Base-by-base conservation (phyloP, 1,284 basidiomycete species). In the Microbotryomycetes sp. region DNA sequence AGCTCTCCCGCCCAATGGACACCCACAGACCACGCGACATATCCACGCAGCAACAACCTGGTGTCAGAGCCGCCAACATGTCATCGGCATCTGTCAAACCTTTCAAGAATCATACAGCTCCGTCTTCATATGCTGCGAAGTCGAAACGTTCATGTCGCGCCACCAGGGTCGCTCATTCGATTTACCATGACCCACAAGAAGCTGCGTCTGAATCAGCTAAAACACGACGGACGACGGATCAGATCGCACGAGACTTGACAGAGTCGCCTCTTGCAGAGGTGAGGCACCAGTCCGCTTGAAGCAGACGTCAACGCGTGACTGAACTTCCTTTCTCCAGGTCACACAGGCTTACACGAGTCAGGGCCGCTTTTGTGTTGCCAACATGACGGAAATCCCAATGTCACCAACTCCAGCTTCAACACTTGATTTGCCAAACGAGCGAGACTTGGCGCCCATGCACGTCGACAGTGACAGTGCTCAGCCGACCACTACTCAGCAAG, bases 191-290 rank as follows among this genome's bases (percentile, higher is more conserved):
- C 30, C 25, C 50, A 30, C 50, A 25, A 25, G n/a, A 9, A 52
- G n/a, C 50, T 30, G 26, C n/a, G 30, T 29, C 50, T 52, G n/a
- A 15, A 26, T 12, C 23, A n/a, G 47, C 47, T 22, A 49, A 12
- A 14, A 23, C 47, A 26, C 23, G 9, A 16, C 9, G 25, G 26
- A 30, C 7, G n/a, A n/a, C 50, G 30, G 30, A 52, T 25, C n/a
- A 30, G 30, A 52, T 25, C 6, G 50, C 50, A n/a, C 25, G 50
- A 23, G 50, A 25, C 30, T 29, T 52, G 50, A 52, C 50, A 25
- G 50, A 52, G 26, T 52, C 50, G 50, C 50, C 50, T 23, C 19
- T 52, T 25, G 50, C 50, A 23, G 50, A 52, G 26, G 50, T 52
- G 30, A 23, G 23, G 7, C 16, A 7, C 25, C 14, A 26, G 3